Conservation (phyloP, 106 monocot genomes). For the Agapanthus africanus region DNA sequence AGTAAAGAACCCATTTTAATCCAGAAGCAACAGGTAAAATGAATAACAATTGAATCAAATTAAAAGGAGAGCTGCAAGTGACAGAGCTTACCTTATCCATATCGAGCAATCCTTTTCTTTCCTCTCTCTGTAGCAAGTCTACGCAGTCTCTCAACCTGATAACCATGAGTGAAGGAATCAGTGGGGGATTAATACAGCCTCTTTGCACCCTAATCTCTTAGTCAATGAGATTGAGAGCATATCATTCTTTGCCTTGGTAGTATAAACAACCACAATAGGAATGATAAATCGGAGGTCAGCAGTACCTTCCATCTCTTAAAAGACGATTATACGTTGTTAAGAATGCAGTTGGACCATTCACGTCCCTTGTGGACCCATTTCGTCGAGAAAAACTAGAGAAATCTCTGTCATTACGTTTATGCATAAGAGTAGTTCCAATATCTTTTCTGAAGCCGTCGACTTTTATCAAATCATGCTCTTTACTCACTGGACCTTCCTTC, state of each 20-base stretch:
- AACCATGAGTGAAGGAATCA: slow-evolving; percentile 6
- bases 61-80: not conserved
- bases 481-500: slow-evolving; percentile 21
- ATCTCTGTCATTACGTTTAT: slow-evolving; percentile 7
- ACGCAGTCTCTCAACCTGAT: slow-evolving; percentile 72
- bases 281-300: not conserved
- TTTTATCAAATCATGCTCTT: slow-evolving; percentile 12
- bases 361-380: slow-evolving; percentile 24
- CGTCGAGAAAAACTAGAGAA: slow-evolving; percentile 20
- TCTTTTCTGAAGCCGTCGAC: slow-evolving; percentile 8
- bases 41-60: not conserved
- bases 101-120: slow-evolving; percentile 62
- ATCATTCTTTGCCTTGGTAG: not conserved
- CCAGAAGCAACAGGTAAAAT: not conserved
- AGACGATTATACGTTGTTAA: slow-evolving; percentile 43
- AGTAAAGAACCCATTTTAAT: not conserved
- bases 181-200: not conserved
- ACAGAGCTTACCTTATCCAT: slow-evolving; percentile 69
- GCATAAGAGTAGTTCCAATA: slow-evolving; percentile 14
- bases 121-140: slow-evolving; percentile 63
- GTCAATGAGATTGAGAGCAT: not conserved
- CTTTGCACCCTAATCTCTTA: not conserved
- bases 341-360: slow-evolving; percentile 19
- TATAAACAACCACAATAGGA: not conserved
- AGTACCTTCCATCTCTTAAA: slow-evolving; percentile 55